Base-by-base conservation (phyloP, 1,139 yeast species). In the Blastobotrys indianensis region DNA sequence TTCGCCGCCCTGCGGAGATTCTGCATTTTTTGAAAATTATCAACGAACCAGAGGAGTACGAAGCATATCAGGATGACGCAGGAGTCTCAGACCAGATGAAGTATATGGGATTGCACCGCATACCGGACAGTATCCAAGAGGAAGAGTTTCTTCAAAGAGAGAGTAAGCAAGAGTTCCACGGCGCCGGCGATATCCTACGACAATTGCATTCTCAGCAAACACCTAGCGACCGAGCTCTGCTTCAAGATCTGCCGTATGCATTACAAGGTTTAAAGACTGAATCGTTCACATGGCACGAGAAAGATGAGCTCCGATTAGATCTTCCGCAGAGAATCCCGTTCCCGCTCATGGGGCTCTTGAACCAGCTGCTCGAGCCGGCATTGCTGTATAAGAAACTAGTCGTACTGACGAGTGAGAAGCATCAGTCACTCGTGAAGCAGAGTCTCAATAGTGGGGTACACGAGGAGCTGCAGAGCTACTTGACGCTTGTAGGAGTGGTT, bases 201-300 rank as follows among this genome's bases (percentile, higher is more conserved):
- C 32, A 39, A 34, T n/a, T 55, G 10, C 48, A 45, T 23, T 29
- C 33, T 12, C 17, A 38, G 10, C 58, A 56, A 39, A 50, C 51
- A n/a, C 66, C 67, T 2, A 38, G 71, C 2, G 88, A 83, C 51
- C 65, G 65, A 7, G 74, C 69, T 3, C 72, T 87, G 2, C 57
- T 85, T 43, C 69, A 71, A 11, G 82, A 76, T 52, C 65, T 86
- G 4, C 77, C 84, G 2, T 88, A 76, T 60, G 76, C 86, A 0
- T 65, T 90, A 30, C 72, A 82, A 20, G 97, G 95, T 0, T 73
- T 85, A 6, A 83, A 85, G 39, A 80, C 95, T 1, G 75, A 74
- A 36, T 56, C 79, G 37, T 75, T 87, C 43, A 72, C 77, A 1
- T 75, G 83, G 63, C 63, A 63, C 5, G 55, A 60, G 11, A 65